phyloP scores from a whole-genome alignment of 495 filamentous ascomycete genomes.

The Schizothecium vesticola region DNA sequence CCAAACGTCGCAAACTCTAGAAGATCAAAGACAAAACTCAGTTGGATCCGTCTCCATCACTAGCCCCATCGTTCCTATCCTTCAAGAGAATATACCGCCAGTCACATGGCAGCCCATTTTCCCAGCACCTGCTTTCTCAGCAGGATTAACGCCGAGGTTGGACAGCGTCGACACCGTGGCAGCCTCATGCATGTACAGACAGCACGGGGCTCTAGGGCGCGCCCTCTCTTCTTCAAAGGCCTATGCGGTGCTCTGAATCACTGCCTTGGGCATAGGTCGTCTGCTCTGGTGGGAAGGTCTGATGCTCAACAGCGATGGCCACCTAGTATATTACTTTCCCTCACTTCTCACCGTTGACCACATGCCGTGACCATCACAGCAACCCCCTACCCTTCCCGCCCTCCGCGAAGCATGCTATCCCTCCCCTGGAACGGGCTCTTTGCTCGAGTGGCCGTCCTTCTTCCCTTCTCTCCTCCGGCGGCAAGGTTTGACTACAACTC shows the following conservation, averaged over 20 bases:
- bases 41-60: not conserved
- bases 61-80: not conserved
- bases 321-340: not conserved
- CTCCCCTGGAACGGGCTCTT: conserved; percentile 31
- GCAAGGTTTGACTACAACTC: conserved; percentile 14
- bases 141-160: not conserved
- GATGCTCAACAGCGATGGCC: not conserved
- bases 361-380: not conserved
- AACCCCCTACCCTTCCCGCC: not conserved
- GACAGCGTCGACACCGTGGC: not conserved
- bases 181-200: not conserved
- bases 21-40: not conserved
- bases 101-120: not conserved
- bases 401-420: conserved; percentile 25
- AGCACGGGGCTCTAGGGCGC: not conserved
- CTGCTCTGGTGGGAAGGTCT: not conserved
- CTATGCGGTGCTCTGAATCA: not conserved
- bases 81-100: not conserved
- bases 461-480: conserved; percentile 25
- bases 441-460: conserved; percentile 33
- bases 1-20: not conserved
- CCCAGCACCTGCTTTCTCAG: not conserved
- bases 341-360: not conserved
- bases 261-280: not conserved
- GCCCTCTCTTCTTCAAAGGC: not conserved